Evolutionary conservation across 2,329 filamentous ascomycete species (phyloP).

Genomic region (Alternaria rosae): DNA sequence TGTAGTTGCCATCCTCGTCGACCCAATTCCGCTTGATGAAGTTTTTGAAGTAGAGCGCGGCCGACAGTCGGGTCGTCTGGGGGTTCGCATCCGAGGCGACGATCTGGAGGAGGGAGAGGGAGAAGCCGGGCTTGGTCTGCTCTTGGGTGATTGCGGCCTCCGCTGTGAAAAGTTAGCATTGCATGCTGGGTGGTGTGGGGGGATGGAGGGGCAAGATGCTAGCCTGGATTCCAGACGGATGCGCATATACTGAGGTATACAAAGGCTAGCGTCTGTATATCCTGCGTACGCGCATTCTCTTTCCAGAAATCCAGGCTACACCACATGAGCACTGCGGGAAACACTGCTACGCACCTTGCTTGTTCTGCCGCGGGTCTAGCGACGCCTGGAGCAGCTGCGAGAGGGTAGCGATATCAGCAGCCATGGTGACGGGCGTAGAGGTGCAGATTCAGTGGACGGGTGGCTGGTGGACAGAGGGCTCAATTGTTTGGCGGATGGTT

Average conservation of each 20-base stretch:
- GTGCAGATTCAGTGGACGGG: conserved; percentile 2
- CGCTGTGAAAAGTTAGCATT: conserved; percentile 62
- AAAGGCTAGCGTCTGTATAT: too few species aligned
- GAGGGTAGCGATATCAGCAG: conserved; percentile 68
- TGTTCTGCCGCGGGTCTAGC: conserved; percentile 84
- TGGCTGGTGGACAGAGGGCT: conserved; percentile 4
- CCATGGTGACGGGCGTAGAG: conserved; percentile 56
- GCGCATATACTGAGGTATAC: background rate
- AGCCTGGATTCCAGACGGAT: background rate
- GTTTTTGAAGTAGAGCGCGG: conserved; percentile 97
- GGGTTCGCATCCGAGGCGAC: conserved; percentile 78
- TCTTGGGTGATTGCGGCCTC: conserved; percentile 80
- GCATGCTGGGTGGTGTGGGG: background rate
- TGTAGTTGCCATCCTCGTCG: conserved; percentile 94
- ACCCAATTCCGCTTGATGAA: conserved; percentile 95
- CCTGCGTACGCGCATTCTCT: background rate
- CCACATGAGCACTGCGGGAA: conserved; percentile 17
- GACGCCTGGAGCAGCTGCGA: conserved; percentile 89
- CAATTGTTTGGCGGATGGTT: conserved; percentile 27
- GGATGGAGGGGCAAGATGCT: conserved; percentile 3
- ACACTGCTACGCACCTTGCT: conserved; percentile 72
- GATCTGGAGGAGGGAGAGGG: conserved; percentile 84
- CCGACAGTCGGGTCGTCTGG: conserved; percentile 81
- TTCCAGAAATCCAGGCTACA: background rate
- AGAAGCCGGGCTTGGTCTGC: conserved; percentile 86